Percentiles rank a stretch among this genome's conserved stretches.
Conservation (phyloP, 208 protist genomes). For the Sergeia podlipaevii region DNA sequence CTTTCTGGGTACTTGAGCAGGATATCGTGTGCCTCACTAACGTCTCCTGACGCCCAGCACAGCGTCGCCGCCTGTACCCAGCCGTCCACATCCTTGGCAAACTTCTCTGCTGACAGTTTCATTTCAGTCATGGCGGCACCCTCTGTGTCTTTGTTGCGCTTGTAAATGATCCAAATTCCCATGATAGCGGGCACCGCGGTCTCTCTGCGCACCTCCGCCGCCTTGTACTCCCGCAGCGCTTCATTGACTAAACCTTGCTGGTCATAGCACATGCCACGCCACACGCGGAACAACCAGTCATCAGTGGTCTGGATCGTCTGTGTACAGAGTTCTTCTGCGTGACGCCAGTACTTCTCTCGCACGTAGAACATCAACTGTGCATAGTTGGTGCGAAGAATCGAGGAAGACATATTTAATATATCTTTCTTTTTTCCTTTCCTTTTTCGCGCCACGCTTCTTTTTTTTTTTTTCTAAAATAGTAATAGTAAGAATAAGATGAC, state of each 20-base stretch:
- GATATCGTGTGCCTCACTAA: conserved; percentile 60
- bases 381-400: conserved; percentile 64
- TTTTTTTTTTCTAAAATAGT: conserved; percentile 5
- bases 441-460: conserved; percentile 17
- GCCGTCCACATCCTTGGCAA: conserved; percentile 33
- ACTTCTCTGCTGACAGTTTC: conserved; percentile 33
- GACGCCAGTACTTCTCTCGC: conserved; percentile 77
- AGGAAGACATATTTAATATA: conserved; percentile 23
- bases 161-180: conserved; percentile 74
- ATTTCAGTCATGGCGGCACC: conserved; percentile 46
- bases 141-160: conserved; percentile 63
- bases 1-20: conserved; percentile 40
- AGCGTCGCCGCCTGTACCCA: conserved; percentile 71
- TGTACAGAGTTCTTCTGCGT: conserved; percentile 74
- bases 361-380: conserved; percentile 79
- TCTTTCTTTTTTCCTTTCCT: conserved; percentile 12
- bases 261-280: conserved; percentile 64
- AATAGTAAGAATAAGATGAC: no score
- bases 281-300: conserved; percentile 83
- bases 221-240: conserved; percentile 81
- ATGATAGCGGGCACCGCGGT: conserved; percentile 64
- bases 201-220: conserved; percentile 52
- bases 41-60: conserved; percentile 60
- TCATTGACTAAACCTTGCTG: conserved; percentile 81
- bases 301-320: conserved; percentile 65